Evolutionary conservation across 2,329 filamentous ascomycete species (phyloP), one percentile per base, ranked within the genome.

Genomic region (Ophiostoma angusticollis): DNA sequence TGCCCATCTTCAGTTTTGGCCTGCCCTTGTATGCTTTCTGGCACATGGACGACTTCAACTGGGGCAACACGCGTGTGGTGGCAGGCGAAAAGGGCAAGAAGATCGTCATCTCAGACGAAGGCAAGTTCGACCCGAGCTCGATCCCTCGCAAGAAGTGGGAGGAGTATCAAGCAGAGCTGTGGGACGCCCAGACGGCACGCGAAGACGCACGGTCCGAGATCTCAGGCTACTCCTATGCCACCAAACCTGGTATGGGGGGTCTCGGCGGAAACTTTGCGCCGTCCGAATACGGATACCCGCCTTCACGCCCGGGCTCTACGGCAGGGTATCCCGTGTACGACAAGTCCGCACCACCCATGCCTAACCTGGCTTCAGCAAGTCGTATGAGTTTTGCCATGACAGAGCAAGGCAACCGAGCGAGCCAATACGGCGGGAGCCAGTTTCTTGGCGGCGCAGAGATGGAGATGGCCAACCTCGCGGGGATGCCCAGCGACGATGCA

Each of bases 21-120:
- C 71, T 98, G 31, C 91, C 91, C 1, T 65, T 98, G 21, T 96
- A 96, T 59, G 72, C 89, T 35, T 98, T 98, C 73, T 98, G 91
- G 91, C 75, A 95, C 64, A 96, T 96, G 91, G 91, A 98, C 60
- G 91, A 98, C 63, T 98, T 98, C 74, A 84, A 82, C 52, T 98
- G 91, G 91, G 91, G 91, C 62, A 98, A 95, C 62, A 98, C 91
- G 29, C 89, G 91, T 76, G 76, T 98, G 42, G 86, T 98, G 47
- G 91, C 84, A 7, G 91, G 91, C 57, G 91, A 98, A 58, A 80
- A 80, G 59, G 91, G 91, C 47, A 80, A 85, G 58, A 89, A 95
- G 68, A 67, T 96, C 45, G 76, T 98, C 50, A 80, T 98, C 49
- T 84, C 86, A 2, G 91, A 98, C 58, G 91, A 98, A 64, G 91